phyloP scores from a whole-genome alignment of 139 green algal genomes.

The Chlamydomonas schloesseri region DNA sequence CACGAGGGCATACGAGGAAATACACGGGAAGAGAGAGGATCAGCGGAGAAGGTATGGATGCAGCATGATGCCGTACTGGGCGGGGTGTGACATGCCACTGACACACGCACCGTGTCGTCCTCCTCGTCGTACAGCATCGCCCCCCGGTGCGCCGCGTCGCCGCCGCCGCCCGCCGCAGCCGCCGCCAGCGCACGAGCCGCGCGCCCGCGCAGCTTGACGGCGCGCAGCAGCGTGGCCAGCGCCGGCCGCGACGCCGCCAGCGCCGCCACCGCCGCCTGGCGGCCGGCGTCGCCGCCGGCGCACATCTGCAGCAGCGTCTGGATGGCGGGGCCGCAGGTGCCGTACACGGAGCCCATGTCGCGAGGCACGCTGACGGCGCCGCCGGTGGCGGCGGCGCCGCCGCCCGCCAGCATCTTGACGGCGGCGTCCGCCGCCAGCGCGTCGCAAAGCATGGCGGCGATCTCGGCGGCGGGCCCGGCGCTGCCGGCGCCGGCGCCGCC shows the following conservation, averaged over 20 bases:
- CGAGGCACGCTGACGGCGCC: too few species aligned
- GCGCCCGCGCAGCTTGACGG: not conserved
- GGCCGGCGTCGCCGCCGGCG: not conserved
- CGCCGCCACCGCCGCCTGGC: conserved; percentile 25
- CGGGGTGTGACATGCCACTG: too few species aligned
- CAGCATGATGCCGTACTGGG: too few species aligned
- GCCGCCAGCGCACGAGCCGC: conserved; percentile 5
- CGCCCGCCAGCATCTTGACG: not conserved
- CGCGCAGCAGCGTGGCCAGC: conserved; percentile 16
- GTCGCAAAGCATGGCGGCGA: conserved; percentile 34
- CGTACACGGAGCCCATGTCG: too few species aligned
- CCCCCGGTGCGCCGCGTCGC: not conserved
- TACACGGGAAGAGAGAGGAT: too few species aligned
- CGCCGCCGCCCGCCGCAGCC: conserved; percentile 2
- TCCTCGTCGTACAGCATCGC: conserved; percentile 41
- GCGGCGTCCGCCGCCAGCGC: conserved; percentile 19
- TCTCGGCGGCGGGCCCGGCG: conserved; percentile 7
- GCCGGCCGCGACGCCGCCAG: conserved; percentile 32
- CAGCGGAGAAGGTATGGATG: too few species aligned
- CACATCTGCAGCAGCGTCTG: conserved; percentile 32
- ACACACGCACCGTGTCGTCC: conserved; percentile 21
- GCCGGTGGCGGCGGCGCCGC: not conserved
- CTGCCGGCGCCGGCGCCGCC: not conserved
- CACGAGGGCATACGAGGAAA: too few species aligned
- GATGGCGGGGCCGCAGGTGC: conserved; percentile 12